Evolutionary conservation across 2,329 filamentous ascomycete species (phyloP), one percentile per base, ranked within the genome.

Genomic region (Scedosporium apiospermum): DNA sequence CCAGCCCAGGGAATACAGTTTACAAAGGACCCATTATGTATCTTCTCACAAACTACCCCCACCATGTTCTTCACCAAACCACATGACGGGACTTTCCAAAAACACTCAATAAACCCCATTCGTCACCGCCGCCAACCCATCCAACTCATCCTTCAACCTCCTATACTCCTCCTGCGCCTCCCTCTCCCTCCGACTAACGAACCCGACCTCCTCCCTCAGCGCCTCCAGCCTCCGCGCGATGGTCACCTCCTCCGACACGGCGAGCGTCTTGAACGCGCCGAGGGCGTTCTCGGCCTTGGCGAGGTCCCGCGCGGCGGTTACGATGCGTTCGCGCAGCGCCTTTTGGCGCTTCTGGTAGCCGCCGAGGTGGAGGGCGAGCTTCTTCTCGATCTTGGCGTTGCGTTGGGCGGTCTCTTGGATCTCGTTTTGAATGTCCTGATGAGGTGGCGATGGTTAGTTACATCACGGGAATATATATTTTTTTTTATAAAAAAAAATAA

Each of bases 331-430:
- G 23, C 86, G 84, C 27, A 99, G 82, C 68, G 85, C 87, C 74
- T 92, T 92, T 41, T 91, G 87, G 38, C 95, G 88, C 68, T 92
- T 87, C 72, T 93, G 88, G 76, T 99, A 99, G 14, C 95, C 95
- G 26, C 93, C 93, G 2, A 96, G 85, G 69, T 95, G 88, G 62
- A 96, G 80, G 0, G 82, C 81, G n/a, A 99, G 83, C 75, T 95
- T 97, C 83, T 96, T 96, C 76, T 98, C 93, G 1, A 96, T 79
- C 74, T 93, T 96, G 71, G 91, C 91, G 62, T 90, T 90, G 63
- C 88, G 83, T 68, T 93, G 88, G 2, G 93, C 95, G 0, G 87
- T 86, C 2, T 82, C 78, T 68, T 90, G 82, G 65, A 96, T 89
- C 6, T 83, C 80, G 57, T 90, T 84, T 74, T 95, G 89, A 1